These are phyloP conservation scores for Pseudocercospora eumusae DNA, from an alignment of 2,329 filamentous ascomycete species.

Conservation along the genomic window DNA sequence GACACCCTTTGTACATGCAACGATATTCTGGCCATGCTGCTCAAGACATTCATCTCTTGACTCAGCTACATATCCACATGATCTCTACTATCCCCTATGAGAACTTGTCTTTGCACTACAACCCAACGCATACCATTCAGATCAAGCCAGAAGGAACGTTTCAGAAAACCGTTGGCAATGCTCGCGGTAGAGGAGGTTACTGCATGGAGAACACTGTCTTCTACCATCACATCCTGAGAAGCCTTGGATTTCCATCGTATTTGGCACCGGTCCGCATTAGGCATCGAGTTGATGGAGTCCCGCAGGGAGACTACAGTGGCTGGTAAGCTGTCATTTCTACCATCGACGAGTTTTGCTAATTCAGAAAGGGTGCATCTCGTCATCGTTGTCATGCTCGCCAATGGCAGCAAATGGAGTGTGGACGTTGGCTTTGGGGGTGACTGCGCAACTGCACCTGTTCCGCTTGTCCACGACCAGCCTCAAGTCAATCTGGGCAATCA, in stretches of 20 bases:
- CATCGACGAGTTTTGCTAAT: background rate
- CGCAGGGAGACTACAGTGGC: conserved; percentile 28
- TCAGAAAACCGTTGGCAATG: conserved; percentile 51
- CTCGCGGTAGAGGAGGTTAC: conserved; percentile 55
- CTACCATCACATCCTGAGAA: conserved; percentile 53
- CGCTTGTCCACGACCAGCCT: conserved; percentile 53
- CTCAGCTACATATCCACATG: conserved; percentile 22
- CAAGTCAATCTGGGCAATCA: conserved; percentile 32
- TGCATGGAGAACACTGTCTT: conserved; percentile 62
- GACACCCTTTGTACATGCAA: conserved; percentile 11
- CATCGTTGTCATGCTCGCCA: conserved; percentile 49
- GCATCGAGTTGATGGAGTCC: conserved; percentile 27
- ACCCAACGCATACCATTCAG: conserved; percentile 48
- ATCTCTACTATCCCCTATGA: conserved; percentile 57
- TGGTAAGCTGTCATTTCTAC: conserved; percentile 20
- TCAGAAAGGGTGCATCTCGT: conserved; percentile 42
- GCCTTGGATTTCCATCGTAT: conserved; percentile 51
- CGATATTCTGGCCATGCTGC: conserved; percentile 14
- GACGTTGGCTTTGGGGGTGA: conserved; percentile 68
- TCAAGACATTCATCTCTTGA: conserved; percentile 20
- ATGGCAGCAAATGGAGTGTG: conserved; percentile 54
- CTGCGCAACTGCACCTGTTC: conserved; percentile 60
- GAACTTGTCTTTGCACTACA: conserved; percentile 58
- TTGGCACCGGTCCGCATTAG: conserved; percentile 41
- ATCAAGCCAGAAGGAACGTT: conserved; percentile 54